phyloP scores from a whole-genome alignment of 495 filamentous ascomycete species.

The Oleoguttula mirabilis region DNA sequence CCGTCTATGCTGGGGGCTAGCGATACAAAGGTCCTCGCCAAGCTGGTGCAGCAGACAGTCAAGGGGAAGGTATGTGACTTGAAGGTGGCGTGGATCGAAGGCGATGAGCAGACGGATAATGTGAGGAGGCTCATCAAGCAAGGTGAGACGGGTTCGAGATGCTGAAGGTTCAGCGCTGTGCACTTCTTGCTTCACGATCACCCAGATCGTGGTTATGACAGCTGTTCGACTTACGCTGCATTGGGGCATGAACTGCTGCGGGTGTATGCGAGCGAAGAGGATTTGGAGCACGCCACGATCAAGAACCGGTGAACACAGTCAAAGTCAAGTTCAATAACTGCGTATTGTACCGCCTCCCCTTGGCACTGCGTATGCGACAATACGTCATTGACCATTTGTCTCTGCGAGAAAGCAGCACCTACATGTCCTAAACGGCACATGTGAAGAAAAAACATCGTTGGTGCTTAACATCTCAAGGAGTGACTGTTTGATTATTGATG shows the following conservation, averaged over 20 bases:
- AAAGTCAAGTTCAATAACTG: too few relatives aligned
- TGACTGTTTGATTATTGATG: too few relatives aligned
- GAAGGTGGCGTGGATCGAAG: constrained; percentile 27
- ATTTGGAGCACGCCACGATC: too few relatives aligned
- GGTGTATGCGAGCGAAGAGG: constrained; percentile 19
- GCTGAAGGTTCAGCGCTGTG: constrained; percentile 21
- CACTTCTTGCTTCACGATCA: constrained; percentile 30
- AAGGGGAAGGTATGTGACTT: constrained; percentile 16
- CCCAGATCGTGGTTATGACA: constrained; percentile 24
- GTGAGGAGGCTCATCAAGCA: constrained; percentile 21
- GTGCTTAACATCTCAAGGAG: too few relatives aligned
- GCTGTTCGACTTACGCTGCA: constrained; percentile 24
- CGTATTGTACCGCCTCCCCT: too few relatives aligned
- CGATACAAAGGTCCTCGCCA: constrained; percentile 23
- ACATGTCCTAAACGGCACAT: too few relatives aligned
- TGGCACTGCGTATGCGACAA: too few relatives aligned
- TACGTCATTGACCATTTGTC: too few relatives aligned
- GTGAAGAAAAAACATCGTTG: too few relatives aligned
- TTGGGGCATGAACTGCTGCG: constrained; percentile 24
- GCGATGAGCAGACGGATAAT: constrained; percentile 22
- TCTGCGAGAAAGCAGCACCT: too few relatives aligned
- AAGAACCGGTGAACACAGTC: too few relatives aligned
- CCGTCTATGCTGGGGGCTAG: constrained; percentile 25
- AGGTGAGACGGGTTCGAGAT: constrained; percentile 26
- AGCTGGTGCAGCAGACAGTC: constrained; percentile 20